Evolutionary conservation across 768 basidiomycete species (phyloP).

Genomic region (Sistotremastrum suecicum): DNA sequence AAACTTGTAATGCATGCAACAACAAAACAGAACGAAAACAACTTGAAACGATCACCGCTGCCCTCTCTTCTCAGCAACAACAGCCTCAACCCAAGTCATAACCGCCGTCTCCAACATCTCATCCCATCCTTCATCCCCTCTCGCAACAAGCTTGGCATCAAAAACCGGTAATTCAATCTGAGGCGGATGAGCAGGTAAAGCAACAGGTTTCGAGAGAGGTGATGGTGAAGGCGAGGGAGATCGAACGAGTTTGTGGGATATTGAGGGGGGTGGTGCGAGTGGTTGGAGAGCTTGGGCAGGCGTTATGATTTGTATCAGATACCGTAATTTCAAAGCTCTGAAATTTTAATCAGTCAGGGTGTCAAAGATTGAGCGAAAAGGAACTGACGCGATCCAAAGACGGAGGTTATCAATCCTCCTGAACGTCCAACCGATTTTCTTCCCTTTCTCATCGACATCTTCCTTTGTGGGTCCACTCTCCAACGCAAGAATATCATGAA

Average conservation of each 20-base stretch:
- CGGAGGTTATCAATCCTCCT: conserved; percentile 75
- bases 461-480: conserved; percentile 32
- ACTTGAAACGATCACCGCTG: neutral
- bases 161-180: conserved; percentile 23
- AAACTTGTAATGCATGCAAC: too few species aligned
- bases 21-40: too few species aligned
- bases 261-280: conserved; percentile 11
- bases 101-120: conserved; percentile 56
- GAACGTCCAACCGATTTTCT: conserved; percentile 63
- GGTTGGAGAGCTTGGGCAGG: conserved; percentile 27
- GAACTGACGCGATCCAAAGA: conserved; percentile 68
- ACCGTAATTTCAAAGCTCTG: conserved; percentile 70
- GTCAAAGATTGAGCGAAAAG: neutral
- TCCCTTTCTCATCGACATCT: conserved; percentile 27
- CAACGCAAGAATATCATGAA: conserved; percentile 66
- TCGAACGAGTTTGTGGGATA: conserved; percentile 8
- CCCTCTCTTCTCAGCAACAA: conserved; percentile 46
- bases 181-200: neutral
- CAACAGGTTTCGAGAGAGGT: conserved; percentile 8
- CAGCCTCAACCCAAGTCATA: conserved; percentile 50
- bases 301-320: conserved; percentile 53
- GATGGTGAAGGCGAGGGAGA: conserved; percentile 15
- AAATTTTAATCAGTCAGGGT: neutral
- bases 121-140: conserved; percentile 69
- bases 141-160: conserved; percentile 60